Evolutionary conservation across 305 asterid species (phyloP).

Genomic region (Petunia hybrid): DNA sequence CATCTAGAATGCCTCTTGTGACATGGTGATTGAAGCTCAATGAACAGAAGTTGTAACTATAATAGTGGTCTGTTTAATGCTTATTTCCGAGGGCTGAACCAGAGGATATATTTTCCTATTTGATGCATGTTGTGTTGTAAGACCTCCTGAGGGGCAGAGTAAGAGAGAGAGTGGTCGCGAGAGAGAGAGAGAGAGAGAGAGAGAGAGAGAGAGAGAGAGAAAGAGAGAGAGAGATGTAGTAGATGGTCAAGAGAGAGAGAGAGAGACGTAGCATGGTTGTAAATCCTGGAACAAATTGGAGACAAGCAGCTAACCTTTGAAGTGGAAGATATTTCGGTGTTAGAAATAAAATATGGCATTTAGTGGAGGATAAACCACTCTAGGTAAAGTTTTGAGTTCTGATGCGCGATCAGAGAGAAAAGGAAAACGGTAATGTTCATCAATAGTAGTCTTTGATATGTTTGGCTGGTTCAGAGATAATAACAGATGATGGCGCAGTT

Average conservation of each 20-base stretch:
- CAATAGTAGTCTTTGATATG: not conserved
- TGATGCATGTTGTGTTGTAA: no score
- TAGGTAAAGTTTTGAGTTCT: constrained; percentile 14
- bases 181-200: no score
- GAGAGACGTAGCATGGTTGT: not conserved
- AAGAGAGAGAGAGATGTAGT: no score
- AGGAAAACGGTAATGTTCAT: not conserved
- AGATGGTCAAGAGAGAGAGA: not conserved
- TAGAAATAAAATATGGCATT: not conserved
- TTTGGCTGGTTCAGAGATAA: not conserved
- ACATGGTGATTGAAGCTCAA: not conserved
- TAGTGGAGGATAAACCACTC: not conserved
- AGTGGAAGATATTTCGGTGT: no score
- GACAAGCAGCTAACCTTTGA: not conserved
- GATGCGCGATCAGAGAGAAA: not conserved
- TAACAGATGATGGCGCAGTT: not conserved
- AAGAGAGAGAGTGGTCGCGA: no score
- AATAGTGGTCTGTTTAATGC: no score
- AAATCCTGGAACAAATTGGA: not conserved
- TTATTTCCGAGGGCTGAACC: not conserved
- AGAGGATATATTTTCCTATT: not conserved
- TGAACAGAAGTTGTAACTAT: not conserved
- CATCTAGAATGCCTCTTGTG: not conserved
- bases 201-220: not conserved
- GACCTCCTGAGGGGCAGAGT: no score